A percentile compares a stretch with the other conserved stretches of the same genome.
These are phyloP conservation scores for Neurospora sp. DNA, from an alignment of 495 filamentous ascomycete species.

Conservation along the genomic window DNA sequence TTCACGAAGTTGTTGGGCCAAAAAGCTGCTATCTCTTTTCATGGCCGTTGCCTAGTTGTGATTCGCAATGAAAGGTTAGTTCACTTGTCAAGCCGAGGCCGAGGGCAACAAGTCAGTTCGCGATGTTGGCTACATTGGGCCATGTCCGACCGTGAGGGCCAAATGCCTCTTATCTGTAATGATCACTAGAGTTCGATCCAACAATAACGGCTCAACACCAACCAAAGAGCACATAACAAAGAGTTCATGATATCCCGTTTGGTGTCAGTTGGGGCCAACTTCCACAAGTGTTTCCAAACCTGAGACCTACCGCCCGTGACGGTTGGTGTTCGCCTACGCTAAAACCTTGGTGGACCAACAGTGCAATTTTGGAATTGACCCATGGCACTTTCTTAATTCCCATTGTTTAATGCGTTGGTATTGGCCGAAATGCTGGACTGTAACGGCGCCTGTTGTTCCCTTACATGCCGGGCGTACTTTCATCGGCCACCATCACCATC, in stretches of 20 bases:
- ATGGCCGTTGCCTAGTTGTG: background rate
- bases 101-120: background rate
- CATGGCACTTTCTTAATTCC: background rate
- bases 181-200: background rate
- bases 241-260: background rate
- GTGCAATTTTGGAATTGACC: background rate
- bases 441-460: background rate
- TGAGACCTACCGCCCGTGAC: background rate
- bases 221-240: background rate
- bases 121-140: background rate
- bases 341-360: background rate
- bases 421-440: background rate
- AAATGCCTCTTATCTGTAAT: background rate
- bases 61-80: background rate
- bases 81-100: background rate
- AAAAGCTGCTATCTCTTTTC: background rate
- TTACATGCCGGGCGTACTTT: background rate
- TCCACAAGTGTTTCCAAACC: background rate
- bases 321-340: background rate
- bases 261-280: background rate
- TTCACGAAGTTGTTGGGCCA: background rate
- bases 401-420: background rate
- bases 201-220: background rate
- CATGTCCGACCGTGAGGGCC: background rate
- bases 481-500: background rate